phyloP scores from a whole-genome alignment of 164 flowering plant species.

The Stephania cephalantha region DNA sequence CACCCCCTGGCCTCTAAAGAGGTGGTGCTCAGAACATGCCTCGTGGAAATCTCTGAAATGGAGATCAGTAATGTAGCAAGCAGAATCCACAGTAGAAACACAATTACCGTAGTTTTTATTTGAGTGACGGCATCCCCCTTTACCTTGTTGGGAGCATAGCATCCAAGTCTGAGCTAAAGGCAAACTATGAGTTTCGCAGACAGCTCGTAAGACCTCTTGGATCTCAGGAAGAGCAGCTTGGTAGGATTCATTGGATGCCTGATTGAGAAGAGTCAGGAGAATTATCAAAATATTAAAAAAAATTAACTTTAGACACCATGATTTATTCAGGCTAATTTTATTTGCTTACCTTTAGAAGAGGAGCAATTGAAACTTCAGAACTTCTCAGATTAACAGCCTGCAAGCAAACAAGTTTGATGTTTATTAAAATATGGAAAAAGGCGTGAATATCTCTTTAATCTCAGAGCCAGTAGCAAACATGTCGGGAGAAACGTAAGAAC shows the following conservation, averaged over 20 bases:
- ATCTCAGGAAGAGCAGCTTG: constrained; percentile 58
- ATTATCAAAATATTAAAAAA: constrained; percentile 1
- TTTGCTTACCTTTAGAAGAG: constrained; percentile 40
- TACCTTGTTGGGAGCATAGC: constrained; percentile 60
- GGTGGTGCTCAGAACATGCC: constrained; percentile 88
- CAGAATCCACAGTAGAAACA: constrained; percentile 67
- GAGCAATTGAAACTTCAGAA: constrained; percentile 29
- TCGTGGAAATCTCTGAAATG: constrained; percentile 57
- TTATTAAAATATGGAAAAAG: background rate
- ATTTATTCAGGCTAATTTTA: background rate
- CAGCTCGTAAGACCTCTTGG: constrained; percentile 45
- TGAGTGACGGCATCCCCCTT: constrained; percentile 63
- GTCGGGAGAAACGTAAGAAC: constrained; percentile 1
- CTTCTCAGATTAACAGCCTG: constrained; percentile 90
- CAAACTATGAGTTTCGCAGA: constrained; percentile 63
- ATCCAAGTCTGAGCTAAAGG: constrained; percentile 94
- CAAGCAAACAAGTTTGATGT: constrained; percentile 12
- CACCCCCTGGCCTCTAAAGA: constrained; percentile 74
- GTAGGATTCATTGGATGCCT: constrained; percentile 37
- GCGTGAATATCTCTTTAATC: background rate
- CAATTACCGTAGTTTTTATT: constrained; percentile 52
- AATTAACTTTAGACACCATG: background rate
- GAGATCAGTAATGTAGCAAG: constrained; percentile 55
- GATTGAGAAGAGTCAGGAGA: constrained; percentile 15
- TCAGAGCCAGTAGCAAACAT: background rate